These are phyloP conservation scores for Neurospora terricola DNA, from an alignment of 495 filamentous ascomycete genomes.

Conservation along the genomic window DNA sequence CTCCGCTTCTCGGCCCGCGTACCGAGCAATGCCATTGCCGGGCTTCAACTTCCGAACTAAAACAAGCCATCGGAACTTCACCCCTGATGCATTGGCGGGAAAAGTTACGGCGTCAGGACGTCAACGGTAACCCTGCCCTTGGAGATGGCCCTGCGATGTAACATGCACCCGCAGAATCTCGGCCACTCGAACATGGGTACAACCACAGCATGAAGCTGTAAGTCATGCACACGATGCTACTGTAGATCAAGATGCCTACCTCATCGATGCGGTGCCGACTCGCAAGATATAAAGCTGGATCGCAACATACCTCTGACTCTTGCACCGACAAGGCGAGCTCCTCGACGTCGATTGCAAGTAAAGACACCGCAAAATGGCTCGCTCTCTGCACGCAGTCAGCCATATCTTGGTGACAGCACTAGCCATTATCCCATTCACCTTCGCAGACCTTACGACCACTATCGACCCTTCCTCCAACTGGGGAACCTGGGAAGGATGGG, in stretches of 20 bases:
- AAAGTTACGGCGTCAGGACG: background rate
- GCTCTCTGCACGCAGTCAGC: background rate
- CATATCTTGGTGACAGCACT: background rate
- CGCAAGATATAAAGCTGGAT: background rate
- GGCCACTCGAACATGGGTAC: background rate
- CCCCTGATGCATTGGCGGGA: background rate
- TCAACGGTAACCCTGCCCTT: background rate
- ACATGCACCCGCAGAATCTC: background rate
- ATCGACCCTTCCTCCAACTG: slow-evolving; percentile 23
- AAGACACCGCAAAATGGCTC: background rate
- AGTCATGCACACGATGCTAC: background rate
- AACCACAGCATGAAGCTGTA: background rate
- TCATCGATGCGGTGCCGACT: background rate
- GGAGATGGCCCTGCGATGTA: background rate
- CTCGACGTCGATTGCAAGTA: background rate
- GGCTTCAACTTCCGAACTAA: background rate
- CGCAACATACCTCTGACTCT: background rate
- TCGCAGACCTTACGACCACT: slow-evolving; percentile 21
- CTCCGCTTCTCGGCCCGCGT: background rate
- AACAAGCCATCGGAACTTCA: background rate
- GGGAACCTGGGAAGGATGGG: slow-evolving; percentile 33
- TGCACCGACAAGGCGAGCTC: background rate
- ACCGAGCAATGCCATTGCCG: background rate
- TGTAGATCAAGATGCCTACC: background rate
- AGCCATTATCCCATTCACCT: background rate